Evolutionary conservation across 106 monocot species (phyloP).

Genomic region (Cymbidium sinense): DNA sequence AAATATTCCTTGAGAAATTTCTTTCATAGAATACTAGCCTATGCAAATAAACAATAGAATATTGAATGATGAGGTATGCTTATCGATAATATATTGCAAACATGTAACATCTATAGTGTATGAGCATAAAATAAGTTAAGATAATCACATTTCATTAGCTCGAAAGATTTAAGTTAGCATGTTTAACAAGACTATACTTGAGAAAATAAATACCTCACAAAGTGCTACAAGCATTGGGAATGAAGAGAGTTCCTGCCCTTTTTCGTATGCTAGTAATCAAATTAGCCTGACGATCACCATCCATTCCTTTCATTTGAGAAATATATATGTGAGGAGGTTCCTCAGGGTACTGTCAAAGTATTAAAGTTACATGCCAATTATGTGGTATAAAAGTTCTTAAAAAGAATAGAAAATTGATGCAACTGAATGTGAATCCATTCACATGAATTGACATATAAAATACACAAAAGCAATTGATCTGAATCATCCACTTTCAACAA

Average conservation of each 20-base stretch:
- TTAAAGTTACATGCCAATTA: neutral
- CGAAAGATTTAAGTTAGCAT: neutral
- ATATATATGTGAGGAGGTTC: slow-evolving; percentile 53
- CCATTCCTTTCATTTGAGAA: slow-evolving; percentile 78
- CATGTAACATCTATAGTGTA: neutral
- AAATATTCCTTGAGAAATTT: neutral
- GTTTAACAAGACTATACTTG: neutral
- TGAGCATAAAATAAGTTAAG: neutral
- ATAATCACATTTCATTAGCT: neutral
- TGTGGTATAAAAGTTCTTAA: neutral
- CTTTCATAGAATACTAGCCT: neutral
- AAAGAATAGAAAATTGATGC: neutral
- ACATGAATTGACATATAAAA: neutral
- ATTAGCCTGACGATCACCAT: slow-evolving; percentile 48
- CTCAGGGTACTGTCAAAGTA: slow-evolving; percentile 61
- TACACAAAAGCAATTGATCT: neutral
- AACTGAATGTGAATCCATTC: neutral
- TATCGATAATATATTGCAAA: neutral
- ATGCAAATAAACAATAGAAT: neutral
- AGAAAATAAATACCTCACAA: slow-evolving; percentile 58
- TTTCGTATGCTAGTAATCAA: slow-evolving; percentile 34
- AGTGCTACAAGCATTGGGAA: slow-evolving; percentile 75
- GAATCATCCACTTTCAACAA: neutral
- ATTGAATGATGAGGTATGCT: neutral
- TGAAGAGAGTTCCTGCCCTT: slow-evolving; percentile 67